Percentiles rank a stretch among this genome's conserved stretches.
These are phyloP conservation scores for Coemansia sp. DNA, from an alignment of 192 early-diverging fungal species.

Conservation along the genomic window DNA sequence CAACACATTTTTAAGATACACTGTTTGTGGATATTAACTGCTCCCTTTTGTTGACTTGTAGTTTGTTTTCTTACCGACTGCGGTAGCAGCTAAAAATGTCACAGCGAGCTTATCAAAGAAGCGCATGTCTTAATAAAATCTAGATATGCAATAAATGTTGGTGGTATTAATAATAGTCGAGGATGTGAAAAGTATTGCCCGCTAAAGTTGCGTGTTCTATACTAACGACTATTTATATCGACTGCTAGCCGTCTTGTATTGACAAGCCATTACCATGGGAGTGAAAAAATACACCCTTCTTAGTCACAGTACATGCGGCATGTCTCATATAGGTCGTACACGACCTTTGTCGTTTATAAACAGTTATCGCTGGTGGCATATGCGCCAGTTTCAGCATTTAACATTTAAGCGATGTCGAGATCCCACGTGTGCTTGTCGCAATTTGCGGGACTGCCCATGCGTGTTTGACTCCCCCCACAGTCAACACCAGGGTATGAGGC, in stretches of 20 bases:
- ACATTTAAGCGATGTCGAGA: neutral
- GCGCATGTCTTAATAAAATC: conserved; percentile 1
- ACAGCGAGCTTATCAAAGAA: conserved; percentile 17
- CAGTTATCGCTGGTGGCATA: neutral
- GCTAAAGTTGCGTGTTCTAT: neutral
- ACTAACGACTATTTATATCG: neutral
- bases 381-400: neutral
- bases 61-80: conserved; percentile 21
- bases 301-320: neutral
- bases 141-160: neutral
- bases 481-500: conserved; percentile 7
- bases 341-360: neutral
- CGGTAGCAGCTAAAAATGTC: conserved; percentile 21
- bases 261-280: neutral
- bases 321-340: neutral
- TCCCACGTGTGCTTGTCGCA: neutral
- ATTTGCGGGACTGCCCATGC: neutral
- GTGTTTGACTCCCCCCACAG: neutral
- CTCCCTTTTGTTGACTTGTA: neutral
- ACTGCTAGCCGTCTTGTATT: neutral
- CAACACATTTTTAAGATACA: neutral
- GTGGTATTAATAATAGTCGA: neutral
- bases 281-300: neutral
- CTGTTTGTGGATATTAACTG: neutral
- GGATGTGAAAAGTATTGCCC: neutral